These are phyloP conservation scores for Pseudonitzschia pungens DNA, from an alignment of 108 stramenopile genomes.

Conservation along the genomic window DNA sequence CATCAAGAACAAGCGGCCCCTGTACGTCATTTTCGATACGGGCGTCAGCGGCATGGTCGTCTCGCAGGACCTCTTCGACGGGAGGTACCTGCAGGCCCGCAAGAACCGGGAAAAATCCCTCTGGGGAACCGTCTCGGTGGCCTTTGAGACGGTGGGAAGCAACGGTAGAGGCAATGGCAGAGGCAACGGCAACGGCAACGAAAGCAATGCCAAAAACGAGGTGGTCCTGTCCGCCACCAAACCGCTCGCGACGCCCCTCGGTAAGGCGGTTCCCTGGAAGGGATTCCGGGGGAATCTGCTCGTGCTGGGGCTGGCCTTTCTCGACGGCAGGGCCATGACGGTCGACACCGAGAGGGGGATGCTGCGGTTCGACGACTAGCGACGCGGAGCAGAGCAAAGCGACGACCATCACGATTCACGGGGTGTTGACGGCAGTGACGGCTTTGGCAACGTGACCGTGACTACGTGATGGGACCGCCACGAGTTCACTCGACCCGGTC, in stretches of 20 bases:
- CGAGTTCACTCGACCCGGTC: too few relatives aligned
- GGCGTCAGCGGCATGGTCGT: slow-evolving; percentile 68
- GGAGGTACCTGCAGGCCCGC: slow-evolving; percentile 45
- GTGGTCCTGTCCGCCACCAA: slow-evolving; percentile 36
- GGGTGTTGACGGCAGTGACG: too few relatives aligned
- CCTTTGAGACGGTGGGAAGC: slow-evolving; percentile 45
- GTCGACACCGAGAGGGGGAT: slow-evolving; percentile 50
- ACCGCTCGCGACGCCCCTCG: slow-evolving; percentile 55
- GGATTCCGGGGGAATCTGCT: slow-evolving; percentile 45
- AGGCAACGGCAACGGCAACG: too few relatives aligned
- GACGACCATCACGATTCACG: too few relatives aligned
- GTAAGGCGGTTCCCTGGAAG: slow-evolving; percentile 47
- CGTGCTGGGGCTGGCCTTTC: slow-evolving; percentile 53
- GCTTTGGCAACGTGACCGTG: too few relatives aligned
- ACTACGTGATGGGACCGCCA: too few relatives aligned
- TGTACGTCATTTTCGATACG: slow-evolving; percentile 68
- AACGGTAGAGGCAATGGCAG: too few relatives aligned
- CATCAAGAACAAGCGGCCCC: slow-evolving; percentile 17
- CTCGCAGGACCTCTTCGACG: slow-evolving; percentile 51
- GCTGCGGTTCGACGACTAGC: not conserved
- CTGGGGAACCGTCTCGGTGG: slow-evolving; percentile 54
- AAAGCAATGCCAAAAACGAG: not conserved
- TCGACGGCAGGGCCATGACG: slow-evolving; percentile 39
- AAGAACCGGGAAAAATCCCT: slow-evolving; percentile 43
- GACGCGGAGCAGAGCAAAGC: not conserved